Percentiles rank a stretch among this genome's conserved stretches.
Conservation (phyloP, 148 eudicot genomes). For the Amaranthus hypochondriacus region DNA sequence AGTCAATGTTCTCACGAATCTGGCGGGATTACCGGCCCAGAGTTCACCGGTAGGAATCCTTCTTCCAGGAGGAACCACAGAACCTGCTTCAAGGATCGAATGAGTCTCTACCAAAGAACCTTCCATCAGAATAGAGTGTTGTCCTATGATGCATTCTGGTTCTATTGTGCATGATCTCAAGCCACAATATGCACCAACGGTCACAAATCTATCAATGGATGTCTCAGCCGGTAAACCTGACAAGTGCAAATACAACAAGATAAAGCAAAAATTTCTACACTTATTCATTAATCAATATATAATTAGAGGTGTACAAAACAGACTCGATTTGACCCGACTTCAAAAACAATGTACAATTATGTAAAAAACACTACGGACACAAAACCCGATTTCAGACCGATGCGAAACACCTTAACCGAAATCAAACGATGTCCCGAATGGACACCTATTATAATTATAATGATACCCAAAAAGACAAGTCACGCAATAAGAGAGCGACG, state of each 20-base stretch:
- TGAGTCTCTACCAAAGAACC: constrained; percentile 95
- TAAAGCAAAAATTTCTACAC: background rate
- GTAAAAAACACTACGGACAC: background rate
- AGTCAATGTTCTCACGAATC: constrained; percentile 84
- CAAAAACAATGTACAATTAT: background rate
- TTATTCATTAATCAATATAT: background rate
- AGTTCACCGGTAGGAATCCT: constrained; percentile 95
- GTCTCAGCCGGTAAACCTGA: constrained; percentile 98
- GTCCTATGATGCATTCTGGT: constrained; percentile 96
- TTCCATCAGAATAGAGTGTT: constrained; percentile 95
- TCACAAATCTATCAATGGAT: constrained; percentile 72
- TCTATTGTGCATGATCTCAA: constrained; percentile 90
- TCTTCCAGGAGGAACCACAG: constrained; percentile 94
- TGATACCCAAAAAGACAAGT: too few relatives aligned
- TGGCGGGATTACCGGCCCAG: constrained; percentile 98
- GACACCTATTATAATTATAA: too few relatives aligned
- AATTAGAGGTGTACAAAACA: too few relatives aligned
- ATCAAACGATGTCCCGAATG: too few relatives aligned
- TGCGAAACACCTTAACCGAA: background rate
- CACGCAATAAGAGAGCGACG: too few relatives aligned
- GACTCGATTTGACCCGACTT: too few relatives aligned
- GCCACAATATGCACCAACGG: constrained; percentile 83
- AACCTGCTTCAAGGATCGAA: constrained; percentile 96
- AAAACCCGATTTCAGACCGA: background rate
- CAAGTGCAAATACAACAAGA: constrained; percentile 3